Evolutionary conservation across 2,329 filamentous ascomycete species (phyloP).

Genomic region (Elsinoe batatas): DNA sequence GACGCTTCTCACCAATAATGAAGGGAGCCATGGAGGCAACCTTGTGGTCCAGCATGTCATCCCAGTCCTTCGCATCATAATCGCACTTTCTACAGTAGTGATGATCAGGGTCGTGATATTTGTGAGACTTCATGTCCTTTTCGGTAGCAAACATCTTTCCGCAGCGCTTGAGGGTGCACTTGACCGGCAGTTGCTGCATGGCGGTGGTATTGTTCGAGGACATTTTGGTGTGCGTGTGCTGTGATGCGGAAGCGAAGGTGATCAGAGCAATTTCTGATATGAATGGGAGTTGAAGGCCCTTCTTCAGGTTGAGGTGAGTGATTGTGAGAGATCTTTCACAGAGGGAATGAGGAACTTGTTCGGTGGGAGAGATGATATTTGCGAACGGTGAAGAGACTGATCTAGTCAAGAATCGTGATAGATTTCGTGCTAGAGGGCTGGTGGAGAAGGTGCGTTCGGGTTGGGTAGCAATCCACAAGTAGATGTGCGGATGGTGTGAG

Average conservation of each 20-base stretch:
- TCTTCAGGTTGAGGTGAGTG: no score
- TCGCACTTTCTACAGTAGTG: conserved; percentile 39
- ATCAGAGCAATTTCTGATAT: no score
- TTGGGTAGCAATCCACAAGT: no score
- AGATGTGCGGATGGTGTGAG: no score
- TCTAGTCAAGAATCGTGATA: no score
- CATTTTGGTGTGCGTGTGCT: background rate
- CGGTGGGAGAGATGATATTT: no score
- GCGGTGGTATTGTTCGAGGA: background rate
- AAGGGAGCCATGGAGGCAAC: conserved; percentile 26
- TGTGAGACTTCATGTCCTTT: conserved; percentile 43
- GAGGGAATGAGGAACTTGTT: no score
- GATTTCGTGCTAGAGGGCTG: no score
- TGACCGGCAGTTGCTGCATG: conserved; percentile 21
- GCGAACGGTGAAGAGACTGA: no score
- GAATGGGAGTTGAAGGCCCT: no score
- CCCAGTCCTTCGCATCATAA: conserved; percentile 26
- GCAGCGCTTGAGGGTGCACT: conserved; percentile 40
- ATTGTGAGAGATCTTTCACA: no score
- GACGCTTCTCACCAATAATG: conserved; percentile 17
- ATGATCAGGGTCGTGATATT: conserved; percentile 34
- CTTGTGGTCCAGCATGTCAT: conserved; percentile 25
- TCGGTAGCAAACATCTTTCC: conserved; percentile 34
- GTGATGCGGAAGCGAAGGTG: background rate
- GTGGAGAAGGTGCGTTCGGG: no score